Conservation (phyloP, 2,329 filamentous ascomycete genomes). For the Fusarium albosuccineum region DNA sequence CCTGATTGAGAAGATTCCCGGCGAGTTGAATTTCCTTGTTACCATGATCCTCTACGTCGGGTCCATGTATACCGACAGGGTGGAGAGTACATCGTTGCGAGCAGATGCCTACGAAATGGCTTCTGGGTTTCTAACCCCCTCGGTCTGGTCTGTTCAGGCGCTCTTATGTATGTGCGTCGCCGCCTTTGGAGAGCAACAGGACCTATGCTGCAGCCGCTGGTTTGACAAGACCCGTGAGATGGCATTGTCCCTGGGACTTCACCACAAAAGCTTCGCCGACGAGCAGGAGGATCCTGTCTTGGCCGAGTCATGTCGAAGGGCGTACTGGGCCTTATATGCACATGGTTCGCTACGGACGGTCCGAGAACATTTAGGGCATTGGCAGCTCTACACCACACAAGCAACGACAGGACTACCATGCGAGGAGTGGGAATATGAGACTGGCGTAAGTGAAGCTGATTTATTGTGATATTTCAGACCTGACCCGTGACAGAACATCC, state of each 20-base stretch:
- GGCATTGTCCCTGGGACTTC: slow-evolving; percentile 35
- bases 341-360: slow-evolving; percentile 38
- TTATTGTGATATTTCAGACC: background rate
- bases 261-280: slow-evolving; percentile 37
- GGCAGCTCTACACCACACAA: slow-evolving; percentile 16
- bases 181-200: slow-evolving; percentile 25
- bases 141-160: slow-evolving; percentile 43
- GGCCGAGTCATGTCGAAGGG: slow-evolving; percentile 43
- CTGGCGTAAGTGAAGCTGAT: slow-evolving; percentile 23
- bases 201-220: background rate
- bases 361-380: slow-evolving; percentile 20
- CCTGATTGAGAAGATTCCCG: slow-evolving; percentile 12
- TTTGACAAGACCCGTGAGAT: slow-evolving; percentile 30
- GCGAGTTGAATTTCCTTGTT: slow-evolving; percentile 20
- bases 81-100: slow-evolving; percentile 24
- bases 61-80: slow-evolving; percentile 31
- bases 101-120: slow-evolving; percentile 33
- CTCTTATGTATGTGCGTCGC: slow-evolving; percentile 38
- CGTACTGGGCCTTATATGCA: slow-evolving; percentile 43
- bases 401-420: slow-evolving; percentile 41
- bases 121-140: slow-evolving; percentile 12
- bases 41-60: slow-evolving; percentile 39
- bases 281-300: slow-evolving; percentile 22
- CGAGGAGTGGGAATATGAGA: slow-evolving; percentile 43
- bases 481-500: slow-evolving; percentile 32